phyloP scores from a whole-genome alignment of 2,329 filamentous ascomycete genomes.

The Emergomyces orientalis region DNA sequence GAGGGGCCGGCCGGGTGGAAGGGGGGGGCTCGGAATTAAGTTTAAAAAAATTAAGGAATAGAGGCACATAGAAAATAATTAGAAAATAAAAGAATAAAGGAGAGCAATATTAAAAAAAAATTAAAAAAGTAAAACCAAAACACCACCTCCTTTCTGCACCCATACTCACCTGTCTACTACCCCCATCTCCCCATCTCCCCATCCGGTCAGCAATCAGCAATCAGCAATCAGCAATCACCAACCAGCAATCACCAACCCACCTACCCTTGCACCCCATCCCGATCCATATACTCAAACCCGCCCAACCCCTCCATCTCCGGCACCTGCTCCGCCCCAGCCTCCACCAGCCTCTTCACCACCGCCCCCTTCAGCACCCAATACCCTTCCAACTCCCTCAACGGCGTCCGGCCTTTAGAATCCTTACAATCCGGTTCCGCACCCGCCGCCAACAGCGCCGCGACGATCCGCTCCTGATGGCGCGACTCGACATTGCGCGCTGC shows the following conservation, averaged over 20 bases:
- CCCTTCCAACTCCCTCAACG: not conserved
- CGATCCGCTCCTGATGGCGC: not conserved
- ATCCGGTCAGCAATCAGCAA: not conserved
- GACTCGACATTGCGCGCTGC: not conserved
- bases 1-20: too few species aligned
- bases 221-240: too few species aligned
- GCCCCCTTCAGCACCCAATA: constrained; percentile 3
- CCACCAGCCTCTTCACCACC: constrained; percentile 5
- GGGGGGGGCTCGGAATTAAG: too few species aligned
- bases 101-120: too few species aligned
- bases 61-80: too few species aligned
- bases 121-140: too few species aligned
- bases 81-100: too few species aligned
- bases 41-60: too few species aligned
- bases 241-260: not conserved
- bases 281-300: constrained; percentile 5
- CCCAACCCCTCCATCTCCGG: not conserved
- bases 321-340: not conserved
- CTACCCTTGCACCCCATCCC: not conserved
- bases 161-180: not conserved
- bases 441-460: not conserved
- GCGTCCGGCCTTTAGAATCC: not conserved
- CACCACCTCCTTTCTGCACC: too few species aligned
- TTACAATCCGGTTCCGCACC: not conserved
- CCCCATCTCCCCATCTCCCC: not conserved